These are phyloP conservation scores for Verbena officinalis DNA, from an alignment of 257 asterid genomes.

Conservation along the genomic window DNA sequence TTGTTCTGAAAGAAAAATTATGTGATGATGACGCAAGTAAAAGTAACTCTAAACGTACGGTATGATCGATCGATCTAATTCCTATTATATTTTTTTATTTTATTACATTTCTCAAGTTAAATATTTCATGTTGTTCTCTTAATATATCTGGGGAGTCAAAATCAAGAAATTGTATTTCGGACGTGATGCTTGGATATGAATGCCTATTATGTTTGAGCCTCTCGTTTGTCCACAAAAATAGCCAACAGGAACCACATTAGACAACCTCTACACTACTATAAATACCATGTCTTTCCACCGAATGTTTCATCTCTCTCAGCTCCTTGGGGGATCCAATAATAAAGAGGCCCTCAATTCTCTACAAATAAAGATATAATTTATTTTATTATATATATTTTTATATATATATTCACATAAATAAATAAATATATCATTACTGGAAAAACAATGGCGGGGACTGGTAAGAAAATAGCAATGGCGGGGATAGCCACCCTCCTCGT, in stretches of 20 bases:
- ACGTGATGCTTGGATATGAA: no score
- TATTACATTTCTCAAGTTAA: no score
- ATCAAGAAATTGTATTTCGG: no score
- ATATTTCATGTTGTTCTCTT: no score
- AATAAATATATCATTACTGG: background rate
- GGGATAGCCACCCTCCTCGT: conserved; percentile 58
- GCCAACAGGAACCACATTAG: background rate
- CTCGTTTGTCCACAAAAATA: background rate
- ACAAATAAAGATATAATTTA: no score
- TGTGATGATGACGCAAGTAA: no score
- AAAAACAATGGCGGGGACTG: conserved; percentile 11
- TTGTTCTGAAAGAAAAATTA: no score
- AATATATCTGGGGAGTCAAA: no score
- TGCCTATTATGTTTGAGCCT: background rate
- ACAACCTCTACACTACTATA: background rate
- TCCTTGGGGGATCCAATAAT: conserved; percentile 6
- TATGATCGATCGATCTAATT: no score
- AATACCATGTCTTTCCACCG: no score
- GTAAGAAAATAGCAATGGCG: conserved; percentile 39
- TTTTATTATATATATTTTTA: background rate
- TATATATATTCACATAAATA: background rate
- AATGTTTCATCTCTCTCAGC: conserved; percentile 10
- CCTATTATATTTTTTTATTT: no score
- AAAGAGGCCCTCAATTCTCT: background rate
- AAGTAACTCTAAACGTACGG: no score